A percentile compares a stretch with the other conserved stretches of the same genome.
Conservation (phyloP, 2,329 filamentous ascomycete species). For the Reticulascus tulasneorum region DNA sequence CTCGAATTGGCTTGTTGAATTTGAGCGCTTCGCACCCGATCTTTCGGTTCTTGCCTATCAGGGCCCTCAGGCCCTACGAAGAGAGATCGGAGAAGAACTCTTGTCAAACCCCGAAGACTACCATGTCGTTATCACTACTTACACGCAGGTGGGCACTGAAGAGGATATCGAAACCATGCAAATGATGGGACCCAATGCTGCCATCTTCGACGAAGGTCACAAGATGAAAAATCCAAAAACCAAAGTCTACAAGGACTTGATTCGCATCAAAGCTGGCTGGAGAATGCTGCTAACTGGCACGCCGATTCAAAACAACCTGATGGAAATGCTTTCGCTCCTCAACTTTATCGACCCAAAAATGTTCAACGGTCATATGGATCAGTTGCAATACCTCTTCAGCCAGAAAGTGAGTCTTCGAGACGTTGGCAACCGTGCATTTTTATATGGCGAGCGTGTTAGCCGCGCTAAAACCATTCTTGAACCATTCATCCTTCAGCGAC, state of each 20-base stretch:
- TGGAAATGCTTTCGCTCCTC: constrained; percentile 84
- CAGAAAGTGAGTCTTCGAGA: constrained; percentile 84
- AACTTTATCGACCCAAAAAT: constrained; percentile 90
- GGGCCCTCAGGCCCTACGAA: constrained; percentile 64
- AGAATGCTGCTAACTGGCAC: constrained; percentile 86
- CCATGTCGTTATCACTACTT: constrained; percentile 57
- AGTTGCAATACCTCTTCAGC: constrained; percentile 84
- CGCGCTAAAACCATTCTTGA: constrained; percentile 89
- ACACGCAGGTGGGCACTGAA: constrained; percentile 52
- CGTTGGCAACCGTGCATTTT: constrained; percentile 72
- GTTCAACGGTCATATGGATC: constrained; percentile 72
- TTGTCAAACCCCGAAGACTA: constrained; percentile 64
- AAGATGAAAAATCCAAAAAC: constrained; percentile 86
- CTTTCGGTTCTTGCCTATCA: constrained; percentile 69
- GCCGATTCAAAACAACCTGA: constrained; percentile 89
- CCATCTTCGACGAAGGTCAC: constrained; percentile 92
- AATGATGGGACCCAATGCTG: constrained; percentile 45
- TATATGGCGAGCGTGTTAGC: constrained; percentile 82
- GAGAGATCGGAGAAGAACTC: constrained; percentile 60
- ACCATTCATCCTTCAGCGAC: constrained; percentile 88
- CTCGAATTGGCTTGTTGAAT: constrained; percentile 94
- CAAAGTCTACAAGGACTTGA: constrained; percentile 73
- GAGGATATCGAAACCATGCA: constrained; percentile 49
- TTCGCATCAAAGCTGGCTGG: constrained; percentile 75
- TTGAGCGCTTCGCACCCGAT: constrained; percentile 76